phyloP scores from a whole-genome alignment of 495 filamentous ascomycete genomes.

The Penicillium verhagenii region DNA sequence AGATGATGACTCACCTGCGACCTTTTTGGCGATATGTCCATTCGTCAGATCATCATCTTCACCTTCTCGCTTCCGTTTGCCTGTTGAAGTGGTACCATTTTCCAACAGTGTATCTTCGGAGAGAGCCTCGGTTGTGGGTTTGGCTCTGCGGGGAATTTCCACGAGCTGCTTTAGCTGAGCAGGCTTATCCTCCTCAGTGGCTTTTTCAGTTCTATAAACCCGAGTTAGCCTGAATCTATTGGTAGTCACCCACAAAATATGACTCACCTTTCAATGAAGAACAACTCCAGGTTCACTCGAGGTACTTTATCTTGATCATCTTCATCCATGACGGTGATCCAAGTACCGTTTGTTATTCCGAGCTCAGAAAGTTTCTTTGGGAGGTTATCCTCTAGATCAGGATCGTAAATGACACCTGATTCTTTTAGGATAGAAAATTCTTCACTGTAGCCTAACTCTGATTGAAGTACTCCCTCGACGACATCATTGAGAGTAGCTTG shows the following conservation, averaged over 20 bases:
- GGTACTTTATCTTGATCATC: slow-evolving; percentile 83
- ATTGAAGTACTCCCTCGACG: slow-evolving; percentile 68
- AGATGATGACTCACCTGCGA: slow-evolving; percentile 26
- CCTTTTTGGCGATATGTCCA: slow-evolving; percentile 47
- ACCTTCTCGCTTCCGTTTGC: slow-evolving; percentile 46
- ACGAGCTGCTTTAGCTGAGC: slow-evolving; percentile 43
- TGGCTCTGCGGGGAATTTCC: slow-evolving; percentile 54
- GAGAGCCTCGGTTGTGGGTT: slow-evolving; percentile 16
- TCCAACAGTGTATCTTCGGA: slow-evolving; percentile 13
- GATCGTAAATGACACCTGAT: slow-evolving; percentile 76
- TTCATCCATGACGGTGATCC: slow-evolving; percentile 84
- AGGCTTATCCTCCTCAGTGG: slow-evolving; percentile 41
- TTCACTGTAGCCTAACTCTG: slow-evolving; percentile 74
- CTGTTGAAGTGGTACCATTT: slow-evolving; percentile 23
- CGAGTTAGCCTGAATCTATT: slow-evolving; percentile 6
- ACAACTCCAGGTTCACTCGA: slow-evolving; percentile 78
- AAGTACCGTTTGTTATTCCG: slow-evolving; percentile 67
- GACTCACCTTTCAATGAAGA: slow-evolving; percentile 48
- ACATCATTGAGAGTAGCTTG: slow-evolving; percentile 79
- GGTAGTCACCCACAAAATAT: too few relatives aligned
- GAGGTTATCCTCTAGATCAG: slow-evolving; percentile 84
- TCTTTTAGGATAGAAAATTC: slow-evolving; percentile 77
- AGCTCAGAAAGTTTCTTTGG: slow-evolving; percentile 75
- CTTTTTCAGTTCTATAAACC: slow-evolving; percentile 21
- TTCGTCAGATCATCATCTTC: slow-evolving; percentile 42